Conservation (phyloP, 768 basidiomycete genomes). For the Lactarius tabidus region DNA sequence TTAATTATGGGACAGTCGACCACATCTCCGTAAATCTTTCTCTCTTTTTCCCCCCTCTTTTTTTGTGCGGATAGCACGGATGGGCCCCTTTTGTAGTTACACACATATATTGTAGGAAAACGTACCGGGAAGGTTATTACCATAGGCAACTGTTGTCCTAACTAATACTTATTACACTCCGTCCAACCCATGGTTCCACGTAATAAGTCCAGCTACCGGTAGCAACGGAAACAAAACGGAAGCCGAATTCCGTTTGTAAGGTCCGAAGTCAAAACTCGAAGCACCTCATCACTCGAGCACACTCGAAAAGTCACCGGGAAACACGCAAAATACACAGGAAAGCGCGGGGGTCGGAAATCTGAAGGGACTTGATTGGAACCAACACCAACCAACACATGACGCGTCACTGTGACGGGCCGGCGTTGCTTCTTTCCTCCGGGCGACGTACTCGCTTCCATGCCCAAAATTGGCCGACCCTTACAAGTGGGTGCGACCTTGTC, state of each 20-base stretch:
- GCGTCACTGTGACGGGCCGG: too few species aligned
- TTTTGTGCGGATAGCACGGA: conserved; percentile 16
- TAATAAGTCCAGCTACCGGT: conserved; percentile 11
- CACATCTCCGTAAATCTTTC: conserved; percentile 8
- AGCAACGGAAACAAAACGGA: conserved; percentile 9
- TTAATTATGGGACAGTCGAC: conserved; percentile 14
- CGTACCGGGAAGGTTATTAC: conserved; percentile 20
- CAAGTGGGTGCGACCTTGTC: conserved; percentile 10
- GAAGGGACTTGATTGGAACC: neutral
- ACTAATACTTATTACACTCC: conserved; percentile 15
- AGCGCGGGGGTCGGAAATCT: conserved; percentile 17
- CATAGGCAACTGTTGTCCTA: conserved; percentile 14
- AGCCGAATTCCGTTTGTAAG: conserved; percentile 3
- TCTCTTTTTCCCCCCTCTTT: neutral
- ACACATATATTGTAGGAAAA: conserved; percentile 4
- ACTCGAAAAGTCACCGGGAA: neutral
- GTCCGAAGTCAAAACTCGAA: neutral
- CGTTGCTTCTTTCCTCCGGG: neutral
- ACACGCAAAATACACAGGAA: neutral
- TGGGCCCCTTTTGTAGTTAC: conserved; percentile 8
- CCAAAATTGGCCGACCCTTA: neutral
- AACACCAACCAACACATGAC: too few species aligned
- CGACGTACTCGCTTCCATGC: conserved; percentile 13
- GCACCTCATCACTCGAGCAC: neutral
- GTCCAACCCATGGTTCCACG: conserved; percentile 7